Evolutionary conservation across 805 yeast genomes (phyloP), one percentile per base, ranked within the genome.

Genomic region (Candida krabiensis): DNA sequence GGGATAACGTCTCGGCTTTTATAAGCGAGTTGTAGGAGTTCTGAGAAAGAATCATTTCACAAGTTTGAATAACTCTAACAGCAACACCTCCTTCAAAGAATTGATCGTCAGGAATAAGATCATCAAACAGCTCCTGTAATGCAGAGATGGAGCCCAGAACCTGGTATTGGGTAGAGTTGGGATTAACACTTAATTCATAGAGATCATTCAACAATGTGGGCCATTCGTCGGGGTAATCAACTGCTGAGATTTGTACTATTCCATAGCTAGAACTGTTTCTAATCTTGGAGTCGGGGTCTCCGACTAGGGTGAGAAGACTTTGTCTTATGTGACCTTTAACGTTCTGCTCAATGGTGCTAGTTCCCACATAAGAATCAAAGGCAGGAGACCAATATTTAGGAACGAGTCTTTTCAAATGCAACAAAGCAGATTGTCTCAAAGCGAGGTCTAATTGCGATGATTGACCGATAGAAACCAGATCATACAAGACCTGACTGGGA

Each of bases 171-270:
- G 66, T 52, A 23, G 57, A 54, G 8, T 66, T 54, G 8, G 59
- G 51, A 24, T 60, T 58, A 6, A 44, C 45, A 4, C 52, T 46
- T n/a, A 42, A 13, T 2, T 53, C 54, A 50, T 79, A 80, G 15
- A 87, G 53, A 5, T 59, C 59, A 23, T 61, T 54, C 39, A 86
- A 56, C 32, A 90, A 65, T 16, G 70, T 73, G 0, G 97, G 96
- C 98, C 98, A 91, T 56, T 88, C 95, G 55, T 93, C 98, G 0
- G 99, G 99, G 54, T 77, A 91, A 55, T 91, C 99, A 1, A 81
- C 85, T 3, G 85, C 83, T 0, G 96, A 88, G 12, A 91, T 86
- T 52, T 86, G 95, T 4, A 85, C 85, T 13, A 89, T 75, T 12
- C 86, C 82, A 47, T 86, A 82, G 2, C 90, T 79, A 2, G 85